Base-by-base conservation (phyloP, 192 early-diverging fungal species). In the Entomortierella lignicola region DNA sequence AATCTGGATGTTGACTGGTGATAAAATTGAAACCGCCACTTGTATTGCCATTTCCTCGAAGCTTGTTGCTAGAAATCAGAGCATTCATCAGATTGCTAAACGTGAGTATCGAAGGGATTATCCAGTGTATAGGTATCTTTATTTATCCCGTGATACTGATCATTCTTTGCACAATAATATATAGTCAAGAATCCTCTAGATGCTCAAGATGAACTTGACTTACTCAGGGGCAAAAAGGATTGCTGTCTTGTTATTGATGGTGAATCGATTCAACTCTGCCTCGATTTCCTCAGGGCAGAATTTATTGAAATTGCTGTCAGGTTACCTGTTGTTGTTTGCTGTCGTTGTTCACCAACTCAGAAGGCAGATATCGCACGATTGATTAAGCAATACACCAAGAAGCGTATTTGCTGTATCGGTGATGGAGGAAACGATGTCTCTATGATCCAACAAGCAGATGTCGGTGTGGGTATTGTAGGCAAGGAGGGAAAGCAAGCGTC, bases 1-100 rank as follows among this genome's bases (percentile, higher is more conserved):
- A 66, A 93, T 98, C 26, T 98, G 97, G 97, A 98, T 98, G 97
- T 87, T 98, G 50, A 98, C 97, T 0, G 95, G 97, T 54, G 97
- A 99, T 83, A 99, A 99, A 73, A 94, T 96, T 54, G 97, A 99
- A 79, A 99, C 97, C 20, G 97, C 97, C 27, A 96, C 94, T 0
- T 96, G 95, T 74, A 94, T 99, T 70, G 95, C 97, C 0, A 90
- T 97, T 18, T 97, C 95, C 4, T 95, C 95, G 13, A 95, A 94
- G 61, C 86, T 99, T 20, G 92, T 97, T 13, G 85, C 93, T 1
- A 87, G 96, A 27, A 94, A 94, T 70, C 95, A 96, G 84, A 85
- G 83, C 8, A 94, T 99, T 42, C 89, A 96, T 67, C 86, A 90
- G 25, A 90, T 99, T 25, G 67, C 94, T 0, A 92, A 91, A 63